Percentiles rank a stretch among this genome's conserved stretches.
These are phyloP conservation scores for Ailanthus altissimus DNA, from an alignment of 345 rosid genomes.

Conservation along the genomic window DNA sequence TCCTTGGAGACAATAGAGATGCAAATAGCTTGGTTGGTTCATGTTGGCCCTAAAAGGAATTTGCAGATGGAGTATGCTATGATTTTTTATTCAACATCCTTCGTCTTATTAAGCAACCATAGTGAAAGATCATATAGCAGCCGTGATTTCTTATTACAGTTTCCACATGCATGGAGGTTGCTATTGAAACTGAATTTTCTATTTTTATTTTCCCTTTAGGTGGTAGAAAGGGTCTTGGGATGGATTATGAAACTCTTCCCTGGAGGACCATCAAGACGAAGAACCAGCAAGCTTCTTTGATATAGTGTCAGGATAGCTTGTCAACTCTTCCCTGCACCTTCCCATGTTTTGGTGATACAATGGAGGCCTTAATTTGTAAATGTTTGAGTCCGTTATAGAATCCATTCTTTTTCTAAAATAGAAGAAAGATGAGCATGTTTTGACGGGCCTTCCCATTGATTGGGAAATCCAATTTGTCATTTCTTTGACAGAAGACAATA, in stretches of 20 bases:
- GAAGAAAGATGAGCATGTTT: conserved; percentile 23
- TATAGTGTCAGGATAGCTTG: conserved; percentile 16
- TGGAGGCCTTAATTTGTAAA: conserved; percentile 44
- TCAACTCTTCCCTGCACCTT: conserved; percentile 10
- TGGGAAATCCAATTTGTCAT: conserved; percentile 20
- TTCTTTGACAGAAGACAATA: conserved; percentile 31
- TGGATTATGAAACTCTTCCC: conserved; percentile 99
- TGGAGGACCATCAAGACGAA: conserved; percentile 81
- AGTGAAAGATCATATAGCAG: neutral
- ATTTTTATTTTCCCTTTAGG: conserved; percentile 43
- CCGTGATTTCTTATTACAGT: neutral
- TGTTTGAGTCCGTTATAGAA: conserved; percentile 33
- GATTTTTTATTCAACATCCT: neutral
- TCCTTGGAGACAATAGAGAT: conserved; percentile 5
- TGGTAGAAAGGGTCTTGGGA: conserved; percentile 96
- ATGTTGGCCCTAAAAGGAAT: neutral
- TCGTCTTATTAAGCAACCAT: neutral
- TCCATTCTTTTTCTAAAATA: conserved; percentile 42
- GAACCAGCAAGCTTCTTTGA: conserved; percentile 89
- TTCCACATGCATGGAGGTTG: neutral
- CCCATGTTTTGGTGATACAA: conserved; percentile 24
- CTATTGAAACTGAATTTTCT: neutral
- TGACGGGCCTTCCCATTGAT: conserved; percentile 17
- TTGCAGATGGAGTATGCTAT: neutral
- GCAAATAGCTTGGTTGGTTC: neutral